Evolutionary conservation across 169 alveolate species (phyloP), one percentile per base, ranked within the genome.

Genomic region (Cyclospora cayetanensis): DNA sequence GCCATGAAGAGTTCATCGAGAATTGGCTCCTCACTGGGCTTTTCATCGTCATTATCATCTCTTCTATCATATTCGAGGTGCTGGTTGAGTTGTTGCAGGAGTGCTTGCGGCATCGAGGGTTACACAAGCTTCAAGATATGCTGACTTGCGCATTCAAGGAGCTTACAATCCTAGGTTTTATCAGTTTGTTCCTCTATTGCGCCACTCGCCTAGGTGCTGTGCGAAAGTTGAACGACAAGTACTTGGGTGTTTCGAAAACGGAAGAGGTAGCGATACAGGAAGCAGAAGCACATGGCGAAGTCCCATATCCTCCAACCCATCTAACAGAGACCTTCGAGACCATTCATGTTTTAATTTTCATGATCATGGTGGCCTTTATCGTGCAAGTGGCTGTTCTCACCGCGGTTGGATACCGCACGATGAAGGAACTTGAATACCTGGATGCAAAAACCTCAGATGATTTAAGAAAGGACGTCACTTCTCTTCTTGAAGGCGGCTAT

Each of bases 141-240:
- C 39, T 92, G 39, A 35, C 50, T 22, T 70, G 79, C 20, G 91
- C 88, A 35, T 85, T 31, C 74, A 92, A 92, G 34, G 94, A 92
- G 31, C 70, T 92, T 41, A 86, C 94, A 22, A 70, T 92, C n/a
- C 90, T 92, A 31, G 94, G 94, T 29, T 92, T 92, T 42, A 85
- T 92, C 63, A 50, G 77, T 20, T 25, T 87, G 27, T 55, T 89
- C n/a, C 63, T 85, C 20, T 92, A 85, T 35, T 39, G 70, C 65
- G 27, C 72, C 20, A 52, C 74, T 1, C 82, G 86, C n/a, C 63
- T 42, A 12, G 91, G 91, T 0, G 80, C 42, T 27, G 74, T 68
- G 34, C 93, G 77, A 22, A 79, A 31, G 74, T n/a, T 91, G 52
- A 91, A 91, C 65, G 94, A 91, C 79, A 46, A 52, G 74, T 91